phyloP scores from a whole-genome alignment of 495 filamentous ascomycete genomes.

The Penicillium cataractarum region DNA sequence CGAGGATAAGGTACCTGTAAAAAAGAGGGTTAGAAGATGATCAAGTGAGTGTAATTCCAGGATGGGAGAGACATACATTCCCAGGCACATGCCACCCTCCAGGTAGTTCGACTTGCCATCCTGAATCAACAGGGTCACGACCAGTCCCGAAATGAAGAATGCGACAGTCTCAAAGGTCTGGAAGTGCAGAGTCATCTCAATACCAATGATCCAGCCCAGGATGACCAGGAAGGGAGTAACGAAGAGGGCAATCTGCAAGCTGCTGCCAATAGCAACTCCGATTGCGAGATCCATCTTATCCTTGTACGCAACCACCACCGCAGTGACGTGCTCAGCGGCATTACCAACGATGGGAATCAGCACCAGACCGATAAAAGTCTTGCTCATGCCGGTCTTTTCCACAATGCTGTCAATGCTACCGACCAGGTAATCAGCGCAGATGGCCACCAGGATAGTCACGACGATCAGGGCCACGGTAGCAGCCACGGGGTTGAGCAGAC shows the following conservation, averaged over 20 bases:
- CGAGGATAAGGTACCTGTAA: conserved; percentile 76
- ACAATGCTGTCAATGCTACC: conserved; percentile 91
- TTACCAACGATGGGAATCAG: conserved; percentile 97
- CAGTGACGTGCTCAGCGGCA: conserved; percentile 95
- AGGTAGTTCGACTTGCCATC: conserved; percentile 96
- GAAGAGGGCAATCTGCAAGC: conserved; percentile 91
- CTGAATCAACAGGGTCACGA: conserved; percentile 90
- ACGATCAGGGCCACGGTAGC: conserved; percentile 72
- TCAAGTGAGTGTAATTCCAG: not conserved
- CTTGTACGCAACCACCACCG: conserved; percentile 87
- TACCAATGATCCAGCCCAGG: conserved; percentile 83
- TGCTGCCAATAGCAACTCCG: conserved; percentile 89
- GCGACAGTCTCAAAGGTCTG: conserved; percentile 92
- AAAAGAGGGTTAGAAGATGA: conserved; percentile 5
- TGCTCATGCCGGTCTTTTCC: conserved; percentile 80
- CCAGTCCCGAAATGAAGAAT: conserved; percentile 85
- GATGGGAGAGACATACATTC: conserved; percentile 59
- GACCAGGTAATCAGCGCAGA: conserved; percentile 93
- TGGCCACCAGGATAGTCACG: conserved; percentile 79
- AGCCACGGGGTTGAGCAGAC: conserved; percentile 70
- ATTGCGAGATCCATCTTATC: conserved; percentile 98
- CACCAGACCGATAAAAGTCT: conserved; percentile 95
- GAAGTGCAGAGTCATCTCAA: conserved; percentile 90
- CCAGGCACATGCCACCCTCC: conserved; percentile 87
- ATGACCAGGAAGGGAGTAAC: conserved; percentile 92